Evolutionary conservation across 2,329 filamentous ascomycete genomes (phyloP).

Genomic region (Monosporascus ibericus): DNA sequence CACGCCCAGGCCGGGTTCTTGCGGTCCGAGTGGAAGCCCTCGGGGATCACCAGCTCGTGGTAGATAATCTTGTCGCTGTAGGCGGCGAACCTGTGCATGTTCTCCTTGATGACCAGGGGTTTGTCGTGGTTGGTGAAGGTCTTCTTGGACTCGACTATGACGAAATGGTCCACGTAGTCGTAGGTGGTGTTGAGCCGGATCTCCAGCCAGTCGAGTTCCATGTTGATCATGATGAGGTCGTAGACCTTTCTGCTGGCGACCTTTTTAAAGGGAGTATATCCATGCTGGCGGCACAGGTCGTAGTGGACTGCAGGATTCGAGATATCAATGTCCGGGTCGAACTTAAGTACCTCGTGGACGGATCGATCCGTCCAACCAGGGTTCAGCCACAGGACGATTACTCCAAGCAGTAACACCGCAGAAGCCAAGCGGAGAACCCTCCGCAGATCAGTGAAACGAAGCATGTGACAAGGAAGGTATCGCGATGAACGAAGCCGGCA

Average conservation of each 20-base stretch:
- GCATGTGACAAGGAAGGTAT: not conserved
- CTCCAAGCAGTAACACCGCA: conserved; percentile 8
- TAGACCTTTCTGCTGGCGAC: conserved; percentile 43
- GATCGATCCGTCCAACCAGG: conserved; percentile 23
- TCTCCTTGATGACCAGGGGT: conserved; percentile 45
- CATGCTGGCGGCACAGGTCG: conserved; percentile 29
- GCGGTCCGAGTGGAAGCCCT: conserved; percentile 30
- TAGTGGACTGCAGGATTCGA: conserved; percentile 13
- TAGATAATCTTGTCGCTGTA: conserved; percentile 58
- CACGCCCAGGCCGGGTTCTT: conserved; percentile 37
- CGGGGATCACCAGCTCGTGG: conserved; percentile 43
- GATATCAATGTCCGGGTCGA: conserved; percentile 16
- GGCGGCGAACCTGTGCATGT: conserved; percentile 43
- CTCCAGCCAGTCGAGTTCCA: conserved; percentile 60
- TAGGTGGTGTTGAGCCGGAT: conserved; percentile 55
- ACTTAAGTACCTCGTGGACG: conserved; percentile 18
- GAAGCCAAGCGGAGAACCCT: conserved; percentile 13
- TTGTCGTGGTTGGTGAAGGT: conserved; percentile 55
- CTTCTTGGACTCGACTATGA: conserved; percentile 52
- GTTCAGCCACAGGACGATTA: conserved; percentile 23
- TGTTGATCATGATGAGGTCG: conserved; percentile 57
- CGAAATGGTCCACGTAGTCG: conserved; percentile 56
- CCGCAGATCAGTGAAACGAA: conserved; percentile 12
- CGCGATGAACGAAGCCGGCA: not conserved
- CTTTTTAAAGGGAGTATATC: conserved; percentile 30